Evolutionary conservation across 768 basidiomycete species (phyloP).

Genomic region (Phylloporus arenicola): DNA sequence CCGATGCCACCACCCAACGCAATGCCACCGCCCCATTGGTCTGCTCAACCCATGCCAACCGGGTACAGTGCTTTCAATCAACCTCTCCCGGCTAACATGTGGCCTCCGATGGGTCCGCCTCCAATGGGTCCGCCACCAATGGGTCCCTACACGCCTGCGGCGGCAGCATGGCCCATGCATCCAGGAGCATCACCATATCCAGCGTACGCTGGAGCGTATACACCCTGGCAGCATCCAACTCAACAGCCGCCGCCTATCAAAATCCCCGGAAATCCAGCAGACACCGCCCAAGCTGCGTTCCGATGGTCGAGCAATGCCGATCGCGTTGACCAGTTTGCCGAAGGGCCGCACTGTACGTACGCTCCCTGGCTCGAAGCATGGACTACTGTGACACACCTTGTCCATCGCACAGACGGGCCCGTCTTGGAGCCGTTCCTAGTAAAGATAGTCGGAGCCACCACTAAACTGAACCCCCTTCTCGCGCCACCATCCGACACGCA

Average conservation of each 20-base stretch:
- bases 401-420: slow-evolving; percentile 50
- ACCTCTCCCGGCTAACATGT: slow-evolving; percentile 26
- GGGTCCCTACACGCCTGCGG: slow-evolving; percentile 23
- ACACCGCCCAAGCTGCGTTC: slow-evolving; percentile 24
- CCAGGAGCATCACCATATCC: slow-evolving; percentile 23
- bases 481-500: slow-evolving; percentile 38
- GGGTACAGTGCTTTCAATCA: slow-evolving; percentile 29
- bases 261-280: slow-evolving; percentile 19
- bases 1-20: slow-evolving; percentile 19
- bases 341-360: slow-evolving; percentile 40
- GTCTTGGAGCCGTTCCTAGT: slow-evolving; percentile 60
- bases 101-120: slow-evolving; percentile 13
- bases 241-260: slow-evolving; percentile 21
- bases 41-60: slow-evolving; percentile 15
- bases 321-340: slow-evolving; percentile 34
- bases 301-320: slow-evolving; percentile 28
- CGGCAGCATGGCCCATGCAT: slow-evolving; percentile 21
- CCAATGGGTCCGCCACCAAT: slow-evolving; percentile 10
- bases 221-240: slow-evolving; percentile 26
- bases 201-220: slow-evolving; percentile 15
- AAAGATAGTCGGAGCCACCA: slow-evolving; percentile 41
- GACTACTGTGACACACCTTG: slow-evolving; percentile 9
- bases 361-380: not conserved
- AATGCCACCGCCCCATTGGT: slow-evolving; percentile 19
- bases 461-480: slow-evolving; percentile 60